Evolutionary conservation across 305 asterid genomes (phyloP).

Genomic region (Fraxinus latifolia): DNA sequence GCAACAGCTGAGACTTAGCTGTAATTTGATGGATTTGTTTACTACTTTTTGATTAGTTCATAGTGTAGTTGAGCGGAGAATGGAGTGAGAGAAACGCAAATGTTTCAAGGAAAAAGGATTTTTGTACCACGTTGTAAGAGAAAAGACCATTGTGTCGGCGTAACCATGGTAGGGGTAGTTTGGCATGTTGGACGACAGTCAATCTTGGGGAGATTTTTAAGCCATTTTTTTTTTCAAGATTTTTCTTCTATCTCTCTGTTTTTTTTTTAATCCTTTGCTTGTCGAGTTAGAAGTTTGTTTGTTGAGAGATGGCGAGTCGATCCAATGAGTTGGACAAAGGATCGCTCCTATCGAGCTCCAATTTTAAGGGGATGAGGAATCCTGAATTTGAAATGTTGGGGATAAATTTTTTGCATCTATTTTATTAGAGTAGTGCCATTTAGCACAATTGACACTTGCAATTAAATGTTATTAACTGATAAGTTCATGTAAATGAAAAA

Average conservation of each 20-base stretch:
- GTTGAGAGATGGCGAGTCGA: not conserved
- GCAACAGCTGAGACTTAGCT: conserved; percentile 46
- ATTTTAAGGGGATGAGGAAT: not conserved
- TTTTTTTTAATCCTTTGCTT: not conserved
- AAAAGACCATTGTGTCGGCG: not conserved
- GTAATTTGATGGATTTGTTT: conserved; percentile 29
- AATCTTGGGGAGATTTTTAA: not conserved
- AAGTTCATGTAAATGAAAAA: not conserved
- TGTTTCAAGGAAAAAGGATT: not conserved
- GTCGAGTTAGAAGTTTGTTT: not conserved
- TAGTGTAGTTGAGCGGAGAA: conserved; percentile 3
- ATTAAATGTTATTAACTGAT: no score
- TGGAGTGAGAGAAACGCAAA: conserved; percentile 23
- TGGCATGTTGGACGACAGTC: not conserved
- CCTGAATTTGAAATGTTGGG: not conserved
- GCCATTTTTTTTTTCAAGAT: not conserved
- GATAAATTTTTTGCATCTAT: not conserved
- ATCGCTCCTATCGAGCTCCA: not conserved
- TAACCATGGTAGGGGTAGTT: not conserved
- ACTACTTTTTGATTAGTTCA: not conserved
- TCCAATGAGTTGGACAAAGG: not conserved
- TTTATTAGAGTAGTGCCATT: not conserved
- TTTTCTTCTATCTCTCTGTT: not conserved
- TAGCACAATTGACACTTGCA: not conserved
- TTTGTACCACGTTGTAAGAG: not conserved